Conservation (phyloP, 129 eudicot genomes). For the Arctium lappa region DNA sequence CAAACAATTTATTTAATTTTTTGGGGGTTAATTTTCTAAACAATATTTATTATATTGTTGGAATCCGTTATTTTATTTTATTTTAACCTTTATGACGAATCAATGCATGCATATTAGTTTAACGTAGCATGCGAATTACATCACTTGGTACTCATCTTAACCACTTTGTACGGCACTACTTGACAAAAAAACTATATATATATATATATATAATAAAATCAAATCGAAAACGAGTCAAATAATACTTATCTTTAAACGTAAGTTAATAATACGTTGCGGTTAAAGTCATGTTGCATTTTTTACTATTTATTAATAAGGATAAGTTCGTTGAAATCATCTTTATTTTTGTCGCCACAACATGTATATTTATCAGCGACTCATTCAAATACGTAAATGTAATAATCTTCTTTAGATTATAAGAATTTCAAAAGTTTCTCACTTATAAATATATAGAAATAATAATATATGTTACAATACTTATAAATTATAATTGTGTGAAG, state of each 20-base stretch:
- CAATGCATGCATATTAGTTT: background rate
- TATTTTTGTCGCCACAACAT: background rate
- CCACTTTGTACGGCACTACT: background rate
- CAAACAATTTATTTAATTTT: background rate
- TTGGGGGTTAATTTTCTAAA: background rate
- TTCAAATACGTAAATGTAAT: background rate
- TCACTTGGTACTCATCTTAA: background rate
- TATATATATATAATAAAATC: background rate
- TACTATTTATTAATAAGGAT: background rate
- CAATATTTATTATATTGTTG: background rate
- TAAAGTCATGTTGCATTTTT: background rate
- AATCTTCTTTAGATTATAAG: background rate
- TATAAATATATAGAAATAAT: too few relatives aligned
- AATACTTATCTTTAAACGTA: background rate
- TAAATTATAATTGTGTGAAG: too few relatives aligned
- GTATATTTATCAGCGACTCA: background rate
- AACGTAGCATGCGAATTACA: background rate
- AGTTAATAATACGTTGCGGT: background rate
- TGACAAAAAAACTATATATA: background rate
- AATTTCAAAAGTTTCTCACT: too few relatives aligned
- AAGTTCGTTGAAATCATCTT: background rate
- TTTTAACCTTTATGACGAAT: background rate
- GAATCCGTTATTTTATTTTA: background rate
- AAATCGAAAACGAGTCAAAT: background rate
- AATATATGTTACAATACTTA: too few relatives aligned